Evolutionary conservation across 2,329 filamentous ascomycete genomes (phyloP), one percentile per base, ranked within the genome.

Genomic region (Teratosphaeriaceae sp.): DNA sequence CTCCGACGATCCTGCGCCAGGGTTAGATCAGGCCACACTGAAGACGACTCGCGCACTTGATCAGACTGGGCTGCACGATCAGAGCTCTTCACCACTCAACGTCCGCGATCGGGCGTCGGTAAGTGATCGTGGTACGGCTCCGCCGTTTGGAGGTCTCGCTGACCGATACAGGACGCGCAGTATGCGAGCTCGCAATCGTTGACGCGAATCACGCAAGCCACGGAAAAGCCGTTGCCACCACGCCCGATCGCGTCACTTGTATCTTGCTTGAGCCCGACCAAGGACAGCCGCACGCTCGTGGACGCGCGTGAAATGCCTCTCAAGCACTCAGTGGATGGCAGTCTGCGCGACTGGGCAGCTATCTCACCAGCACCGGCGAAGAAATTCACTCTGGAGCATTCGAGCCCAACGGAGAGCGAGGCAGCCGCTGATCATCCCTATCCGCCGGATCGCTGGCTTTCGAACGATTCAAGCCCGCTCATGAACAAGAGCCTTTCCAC

Each of bases 211-310:
- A n/a, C 29, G 18, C 30, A 16, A 20, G 23, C 33, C 31, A 30
- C 27, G 20, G 48, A 66, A 24, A 69, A 69, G 48, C 60, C 64
- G n/a, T 53, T 69, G 3, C 66, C 66, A 9, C 60, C 63, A 30
- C 60, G 61, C 8, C 66, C 67, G 2, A 42, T 65, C 11, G 60
- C 54, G 19, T 58, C 62, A 12, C 23, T 66, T 3, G 41, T 55
- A 8, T 51, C 60, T 26, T 49, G 52, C 2, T 37, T 50, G 16
- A 65, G 60, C 39, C 65, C 65, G 3, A 54, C 51, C 6, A 66
- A 64, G 46, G 57, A 63, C 23, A 55, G 57, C 21, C 62, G 63
- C 13, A 64, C 61, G 2, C 55, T 70, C 16, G 47, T 70, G 5
- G 67, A 69, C 42, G 66, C 66, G 12, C 57, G 58, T 18, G 62